Percentiles rank a stretch among this genome's conserved stretches.
phyloP scores from a whole-genome alignment of 192 early-diverging fungal species.

The Linnemannia elongata region DNA sequence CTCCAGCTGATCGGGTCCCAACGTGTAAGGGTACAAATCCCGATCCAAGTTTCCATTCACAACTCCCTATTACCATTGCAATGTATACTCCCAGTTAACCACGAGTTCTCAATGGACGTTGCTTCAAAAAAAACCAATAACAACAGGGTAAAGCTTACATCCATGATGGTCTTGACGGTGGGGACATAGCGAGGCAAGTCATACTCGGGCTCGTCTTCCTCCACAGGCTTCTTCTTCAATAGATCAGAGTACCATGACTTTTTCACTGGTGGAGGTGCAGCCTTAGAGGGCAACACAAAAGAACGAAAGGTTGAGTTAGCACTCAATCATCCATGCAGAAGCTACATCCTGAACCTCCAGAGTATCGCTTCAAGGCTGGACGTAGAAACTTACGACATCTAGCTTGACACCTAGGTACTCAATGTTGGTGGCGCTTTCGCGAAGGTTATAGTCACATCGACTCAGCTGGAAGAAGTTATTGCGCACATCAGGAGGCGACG shows the following conservation, averaged over 20 bases:
- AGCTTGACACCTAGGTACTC: slow-evolving; percentile 54
- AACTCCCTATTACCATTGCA: slow-evolving; percentile 48
- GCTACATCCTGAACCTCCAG: not conserved
- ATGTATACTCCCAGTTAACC: not conserved
- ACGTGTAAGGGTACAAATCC: slow-evolving; percentile 74
- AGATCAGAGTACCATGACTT: slow-evolving; percentile 45
- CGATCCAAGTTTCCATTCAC: slow-evolving; percentile 68
- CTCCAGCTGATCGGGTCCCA: slow-evolving; percentile 45
- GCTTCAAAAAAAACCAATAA: not conserved
- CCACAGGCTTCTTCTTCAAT: slow-evolving; percentile 48
- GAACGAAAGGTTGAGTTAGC: no score
- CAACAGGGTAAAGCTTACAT: slow-evolving; percentile 19
- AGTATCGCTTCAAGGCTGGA: not conserved
- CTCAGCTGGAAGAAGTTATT: slow-evolving; percentile 53
- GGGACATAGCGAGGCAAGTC: slow-evolving; percentile 86
- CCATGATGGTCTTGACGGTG: slow-evolving; percentile 71
- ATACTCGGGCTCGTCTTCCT: slow-evolving; percentile 73
- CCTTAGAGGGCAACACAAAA: slow-evolving; percentile 12
- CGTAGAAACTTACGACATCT: slow-evolving; percentile 32
- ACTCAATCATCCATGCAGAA: not conserved
- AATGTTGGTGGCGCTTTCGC: slow-evolving; percentile 48
- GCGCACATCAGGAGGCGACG: slow-evolving; percentile 40
- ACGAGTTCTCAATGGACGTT: not conserved
- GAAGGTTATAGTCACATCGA: slow-evolving; percentile 45
- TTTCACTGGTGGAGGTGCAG: slow-evolving; percentile 47